Base-by-base conservation (phyloP, 805 yeast species). In the Candida yuanshanica region DNA sequence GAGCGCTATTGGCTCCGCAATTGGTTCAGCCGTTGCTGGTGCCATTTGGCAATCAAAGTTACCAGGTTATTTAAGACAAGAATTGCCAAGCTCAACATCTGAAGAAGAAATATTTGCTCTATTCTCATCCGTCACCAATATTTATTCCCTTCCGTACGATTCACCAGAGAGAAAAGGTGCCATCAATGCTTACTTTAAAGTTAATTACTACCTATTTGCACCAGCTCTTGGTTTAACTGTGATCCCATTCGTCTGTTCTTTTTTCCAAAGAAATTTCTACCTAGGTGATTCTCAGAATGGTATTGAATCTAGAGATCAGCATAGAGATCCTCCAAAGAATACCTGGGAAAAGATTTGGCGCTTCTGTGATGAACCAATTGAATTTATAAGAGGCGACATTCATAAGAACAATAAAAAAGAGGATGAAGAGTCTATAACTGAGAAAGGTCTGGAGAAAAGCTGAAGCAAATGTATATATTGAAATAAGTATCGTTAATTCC, bases 1-100 rank as follows among this genome's bases (percentile, higher is more conserved):
- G 55, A 49, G 62, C 7, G 46, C 56, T 16, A 60, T 68, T 44
- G 74, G 72, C 43, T 54, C 54, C 33, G 64, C 70, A 16, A 58
- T 68, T 36, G 74, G 72, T 24, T 39, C 57, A 36, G 69, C 72
- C 7, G 58, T 68, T 37, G 53, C 66, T 17, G 66, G 64, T 49
- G 67, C 72, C 24, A 56, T 70, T 33, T 62, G 65, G 61, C 52
- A 55, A 44, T 50, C 56, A 13, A 62, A 62, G 42, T 38, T 64
- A 45, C 64, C 63, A 8, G 41, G 13, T 7, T 53, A 56, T 33
- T 52, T 66, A 39, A 47, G 50, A 38, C 44, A 57, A 27, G 51
- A 53, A 42, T 44, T 66, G 23, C 65, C 65, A 22, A 12, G 33
- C 2, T 21, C 25, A 20, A 48, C 40, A 7, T 47, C 46, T 20